Conservation (phyloP, 305 asterid genomes). For the Fraxinus velutina region DNA sequence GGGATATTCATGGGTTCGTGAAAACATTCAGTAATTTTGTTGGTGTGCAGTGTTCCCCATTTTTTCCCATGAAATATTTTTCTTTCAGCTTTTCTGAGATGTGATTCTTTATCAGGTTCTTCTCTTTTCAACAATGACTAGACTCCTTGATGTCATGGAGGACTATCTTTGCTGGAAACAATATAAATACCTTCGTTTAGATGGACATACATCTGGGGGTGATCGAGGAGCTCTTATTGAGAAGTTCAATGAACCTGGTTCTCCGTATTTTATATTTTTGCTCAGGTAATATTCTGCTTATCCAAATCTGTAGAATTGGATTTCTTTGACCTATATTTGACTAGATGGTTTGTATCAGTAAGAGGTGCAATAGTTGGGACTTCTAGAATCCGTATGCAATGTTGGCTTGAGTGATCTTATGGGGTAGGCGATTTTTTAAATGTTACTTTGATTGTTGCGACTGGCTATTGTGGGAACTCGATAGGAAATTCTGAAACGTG, state of each 20-base stretch:
- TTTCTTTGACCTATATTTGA: constrained; percentile 17
- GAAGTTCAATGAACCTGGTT: constrained; percentile 67
- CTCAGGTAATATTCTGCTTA: constrained; percentile 66
- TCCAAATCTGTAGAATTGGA: background rate
- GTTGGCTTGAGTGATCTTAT: background rate
- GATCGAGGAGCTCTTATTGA: constrained; percentile 96
- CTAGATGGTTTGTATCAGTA: constrained; percentile 1
- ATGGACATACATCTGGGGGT: constrained; percentile 99
- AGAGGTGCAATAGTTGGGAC: constrained; percentile 1
- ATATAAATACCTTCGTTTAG: constrained; percentile 84
- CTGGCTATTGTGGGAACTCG: constrained; percentile 12
- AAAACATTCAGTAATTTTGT: constrained; percentile 1
- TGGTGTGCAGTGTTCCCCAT: too few relatives aligned
- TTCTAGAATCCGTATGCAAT: constrained; percentile 4
- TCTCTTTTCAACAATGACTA: constrained; percentile 97
- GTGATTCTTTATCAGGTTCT: constrained; percentile 54
- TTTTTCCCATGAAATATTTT: constrained; percentile 14
- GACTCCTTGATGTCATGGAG: constrained; percentile 98
- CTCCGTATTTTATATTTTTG: constrained; percentile 91
- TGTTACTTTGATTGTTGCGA: background rate
- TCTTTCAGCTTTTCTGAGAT: constrained; percentile 3
- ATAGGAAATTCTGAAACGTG: background rate
- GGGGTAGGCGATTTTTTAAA: background rate
- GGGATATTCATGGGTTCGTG: background rate
- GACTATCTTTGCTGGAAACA: constrained; percentile 97